Evolutionary conservation across 176 grass and related monocot genomes (phyloP).

Genomic region (Coix lacrymajobi): DNA sequence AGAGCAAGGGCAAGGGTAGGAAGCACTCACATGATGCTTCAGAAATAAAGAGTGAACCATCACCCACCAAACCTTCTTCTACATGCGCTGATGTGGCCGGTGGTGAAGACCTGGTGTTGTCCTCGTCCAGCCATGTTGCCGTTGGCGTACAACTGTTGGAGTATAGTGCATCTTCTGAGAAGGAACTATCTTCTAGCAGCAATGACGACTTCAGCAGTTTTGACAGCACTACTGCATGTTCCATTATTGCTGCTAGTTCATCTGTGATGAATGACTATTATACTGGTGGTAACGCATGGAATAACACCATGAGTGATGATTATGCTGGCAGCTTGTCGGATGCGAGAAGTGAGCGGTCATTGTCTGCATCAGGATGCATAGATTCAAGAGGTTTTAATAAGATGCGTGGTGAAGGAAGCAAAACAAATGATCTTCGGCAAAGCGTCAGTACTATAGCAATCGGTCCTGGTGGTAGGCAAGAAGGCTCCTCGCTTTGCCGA

Average conservation of each 20-base stretch:
- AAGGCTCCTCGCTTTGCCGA: neutral
- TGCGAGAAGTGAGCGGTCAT: constrained; percentile 14
- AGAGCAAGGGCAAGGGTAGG: constrained; percentile 17
- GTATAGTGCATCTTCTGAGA: constrained; percentile 20
- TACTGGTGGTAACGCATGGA: neutral
- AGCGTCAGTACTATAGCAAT: neutral
- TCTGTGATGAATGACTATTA: constrained; percentile 21
- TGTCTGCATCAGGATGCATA: neutral
- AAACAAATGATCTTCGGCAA: neutral
- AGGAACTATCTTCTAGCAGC: constrained; percentile 17
- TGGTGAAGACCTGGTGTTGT: neutral
- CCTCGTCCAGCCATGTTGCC: neutral
- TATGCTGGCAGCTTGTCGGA: neutral
- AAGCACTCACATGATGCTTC: constrained; percentile 7
- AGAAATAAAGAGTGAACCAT: neutral
- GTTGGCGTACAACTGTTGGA: neutral
- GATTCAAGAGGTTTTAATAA: neutral
- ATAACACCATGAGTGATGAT: constrained; percentile 20
- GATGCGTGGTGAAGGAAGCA: neutral
- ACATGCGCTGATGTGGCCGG: neutral
- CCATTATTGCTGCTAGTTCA: neutral
- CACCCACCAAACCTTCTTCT: neutral
- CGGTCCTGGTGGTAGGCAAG: constrained; percentile 1
- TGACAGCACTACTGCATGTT: neutral
- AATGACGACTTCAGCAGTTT: constrained; percentile 2